Base-by-base conservation (phyloP, 2,329 filamentous ascomycete species). In the Fusarium algeriense region DNA sequence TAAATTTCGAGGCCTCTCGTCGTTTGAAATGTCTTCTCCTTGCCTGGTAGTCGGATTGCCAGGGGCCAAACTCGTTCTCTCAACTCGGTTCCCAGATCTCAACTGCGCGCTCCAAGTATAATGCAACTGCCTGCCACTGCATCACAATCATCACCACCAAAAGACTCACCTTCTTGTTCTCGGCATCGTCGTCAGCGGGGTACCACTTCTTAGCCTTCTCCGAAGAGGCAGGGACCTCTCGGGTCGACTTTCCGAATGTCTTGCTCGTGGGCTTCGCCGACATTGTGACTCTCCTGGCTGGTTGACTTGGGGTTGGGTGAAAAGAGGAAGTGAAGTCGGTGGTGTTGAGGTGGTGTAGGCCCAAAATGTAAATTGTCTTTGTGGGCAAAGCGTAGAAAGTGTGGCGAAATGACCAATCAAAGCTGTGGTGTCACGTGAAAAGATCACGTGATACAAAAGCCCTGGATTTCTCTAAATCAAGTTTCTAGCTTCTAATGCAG, bases 201-300 rank as follows among this genome's bases (percentile, higher is more conserved):
- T 99, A 99, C 94, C 95, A 99, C 89, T 98, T 98, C 90, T 93
- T 91, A 81, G 95, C 95, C 93, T 97, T 97, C 86, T 97, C 91
- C 83, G 89, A 88, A 85, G 89, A 85, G 86, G 93, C 90, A 85
- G 93, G 94, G 85, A 98, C 92, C 85, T 92, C 90, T 88, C 95
- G 92, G 88, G 93, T 93, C 87, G 93, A 93, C 91, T 96, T 96
- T 88, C 94, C 94, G 90, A 97, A 98, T 90, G 93, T 95, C 93
- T 97, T 97, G 82, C 91, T 93, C 87, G 89, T 87, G 81, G 86
- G 85, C 90, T 92, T 91, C 79, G 86, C 86, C 88, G 91, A 92
- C 91, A 93, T 93, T 78, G 84, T 90, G 86, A 89, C 80, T 81
- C 78, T 80, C 78, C 75, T 73, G 75, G 78, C 77, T 88, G 88